A percentile compares a stretch with the other conserved stretches of the same genome.
These are phyloP conservation scores for Amanita phalloides DNA, from an alignment of 768 basidiomycete species.

Conservation along the genomic window DNA sequence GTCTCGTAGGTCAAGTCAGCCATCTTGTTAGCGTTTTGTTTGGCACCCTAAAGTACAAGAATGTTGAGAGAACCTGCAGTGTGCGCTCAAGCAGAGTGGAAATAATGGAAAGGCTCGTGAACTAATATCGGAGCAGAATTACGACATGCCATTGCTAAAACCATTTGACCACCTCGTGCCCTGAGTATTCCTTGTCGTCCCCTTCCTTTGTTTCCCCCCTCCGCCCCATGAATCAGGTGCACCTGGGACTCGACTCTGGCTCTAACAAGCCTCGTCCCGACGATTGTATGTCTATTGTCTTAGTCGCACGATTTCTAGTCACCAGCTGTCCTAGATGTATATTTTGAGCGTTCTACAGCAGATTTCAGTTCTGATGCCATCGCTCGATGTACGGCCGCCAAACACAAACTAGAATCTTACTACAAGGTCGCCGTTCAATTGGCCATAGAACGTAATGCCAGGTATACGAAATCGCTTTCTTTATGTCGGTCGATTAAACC, in stretches of 20 bases:
- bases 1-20: conserved; percentile 68
- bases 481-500: neutral
- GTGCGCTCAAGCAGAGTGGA: neutral
- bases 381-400: conserved; percentile 86
- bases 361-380: conserved; percentile 81
- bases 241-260: conserved; percentile 24
- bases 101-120: neutral
- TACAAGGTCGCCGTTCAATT: conserved; percentile 98
- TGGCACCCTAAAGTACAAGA: neutral
- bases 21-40: conserved; percentile 29
- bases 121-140: neutral
- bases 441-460: conserved; percentile 89
- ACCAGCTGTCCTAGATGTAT: conserved; percentile 52
- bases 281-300: conserved; percentile 26
- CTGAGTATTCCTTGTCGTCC: conserved; percentile 10
- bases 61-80: neutral
- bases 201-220: conserved; percentile 27
- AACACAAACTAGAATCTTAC: conserved; percentile 93
- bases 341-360: conserved; percentile 81
- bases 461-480: conserved; percentile 34
- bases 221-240: conserved; percentile 22
- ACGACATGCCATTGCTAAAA: conserved; percentile 7
- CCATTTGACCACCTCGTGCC: conserved; percentile 8
- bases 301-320: neutral
- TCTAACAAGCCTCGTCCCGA: conserved; percentile 29